Evolutionary conservation across 2,329 filamentous ascomycete genomes (phyloP), one percentile per base, ranked within the genome.

Genomic region (Ophiostoma angusticollis): DNA sequence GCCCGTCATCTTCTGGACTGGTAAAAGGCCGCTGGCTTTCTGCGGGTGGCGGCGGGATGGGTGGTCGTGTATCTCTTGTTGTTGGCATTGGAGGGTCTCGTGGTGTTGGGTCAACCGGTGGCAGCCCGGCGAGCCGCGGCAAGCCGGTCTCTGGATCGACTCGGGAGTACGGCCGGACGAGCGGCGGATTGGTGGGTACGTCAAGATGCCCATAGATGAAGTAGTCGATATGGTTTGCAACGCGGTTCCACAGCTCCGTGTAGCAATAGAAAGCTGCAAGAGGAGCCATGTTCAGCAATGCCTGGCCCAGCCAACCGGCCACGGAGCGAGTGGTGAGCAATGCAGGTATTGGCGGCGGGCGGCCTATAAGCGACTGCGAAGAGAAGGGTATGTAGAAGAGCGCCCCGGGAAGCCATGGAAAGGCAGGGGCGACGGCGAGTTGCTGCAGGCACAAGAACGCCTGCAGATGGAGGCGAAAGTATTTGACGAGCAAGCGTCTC

Each of bases 381-480:
- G 67, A 65, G 34, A 74, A 75, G 0, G 72, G 72, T 14, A 76
- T 49, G 46, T 74, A 74, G 51, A 67, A 77, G 5, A 52, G 58
- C 27, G 57, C 56, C 7, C 50, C 53, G 0, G 72, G 72, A 3
- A 74, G 52, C 53, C 53, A 56, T 7, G 54, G 55, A 11, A 47
- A 57, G 11, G 56, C 51, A 0, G 67, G 54, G 31, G 67, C 54
- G 12, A 76, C 53, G 6, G 65, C 65, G 7, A 70, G 54, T 34
- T 68, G 60, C 45, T 75, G 71, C 31, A 75, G 54, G 17, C 65
- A 64, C n/a, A 64, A 56, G 45, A 64, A 72, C 5, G 72, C 51
- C 37, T 72, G 65, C 1, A 75, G 48, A 45, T 75, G 70, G 8
- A 66, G 57, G 27, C 60, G 58, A 4, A 70, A 31, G 44, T 72